Evolutionary conservation across 257 asterid species (phyloP).

Genomic region (Fraxinus cuspidata): DNA sequence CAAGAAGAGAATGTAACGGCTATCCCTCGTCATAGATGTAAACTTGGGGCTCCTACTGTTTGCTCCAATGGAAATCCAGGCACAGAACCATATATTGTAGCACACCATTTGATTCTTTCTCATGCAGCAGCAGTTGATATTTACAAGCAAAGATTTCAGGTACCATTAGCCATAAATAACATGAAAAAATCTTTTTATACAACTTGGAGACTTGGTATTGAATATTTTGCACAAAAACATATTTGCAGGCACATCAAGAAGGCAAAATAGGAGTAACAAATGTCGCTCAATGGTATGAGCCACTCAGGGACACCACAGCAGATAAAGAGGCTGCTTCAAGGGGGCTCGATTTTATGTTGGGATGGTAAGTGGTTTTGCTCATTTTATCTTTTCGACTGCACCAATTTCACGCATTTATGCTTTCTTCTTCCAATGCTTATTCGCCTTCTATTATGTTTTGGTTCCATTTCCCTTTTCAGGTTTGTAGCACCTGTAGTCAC

Average conservation of each 20-base stretch:
- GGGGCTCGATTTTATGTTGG: slow-evolving; percentile 32
- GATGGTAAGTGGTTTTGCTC: slow-evolving; percentile 25
- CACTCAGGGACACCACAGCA: slow-evolving; percentile 23
- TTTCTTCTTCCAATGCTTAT: too few relatives aligned
- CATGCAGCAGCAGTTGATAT: slow-evolving; percentile 22
- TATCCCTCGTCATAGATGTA: not conserved
- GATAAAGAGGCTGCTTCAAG: slow-evolving; percentile 15
- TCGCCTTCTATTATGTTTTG: too few relatives aligned
- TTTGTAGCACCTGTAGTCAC: slow-evolving; percentile 18
- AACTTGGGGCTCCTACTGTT: not conserved
- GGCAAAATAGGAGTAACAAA: slow-evolving; percentile 40
- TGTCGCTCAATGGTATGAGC: slow-evolving; percentile 30
- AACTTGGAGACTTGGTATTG: not conserved
- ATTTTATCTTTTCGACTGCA: too few relatives aligned
- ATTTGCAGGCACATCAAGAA: slow-evolving; percentile 26
- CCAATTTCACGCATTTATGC: too few relatives aligned
- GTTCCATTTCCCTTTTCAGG: not conserved
- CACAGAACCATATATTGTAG: slow-evolving; percentile 20
- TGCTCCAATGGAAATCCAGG: slow-evolving; percentile 12
- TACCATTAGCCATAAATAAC: not conserved
- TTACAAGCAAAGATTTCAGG: slow-evolving; percentile 15
- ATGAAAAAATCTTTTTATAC: not conserved
- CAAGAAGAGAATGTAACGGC: not conserved
- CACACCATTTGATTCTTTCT: slow-evolving; percentile 20
- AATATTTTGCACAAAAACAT: not conserved